phyloP scores from a whole-genome alignment of 305 asterid genomes.

The Striga hermonthica region DNA sequence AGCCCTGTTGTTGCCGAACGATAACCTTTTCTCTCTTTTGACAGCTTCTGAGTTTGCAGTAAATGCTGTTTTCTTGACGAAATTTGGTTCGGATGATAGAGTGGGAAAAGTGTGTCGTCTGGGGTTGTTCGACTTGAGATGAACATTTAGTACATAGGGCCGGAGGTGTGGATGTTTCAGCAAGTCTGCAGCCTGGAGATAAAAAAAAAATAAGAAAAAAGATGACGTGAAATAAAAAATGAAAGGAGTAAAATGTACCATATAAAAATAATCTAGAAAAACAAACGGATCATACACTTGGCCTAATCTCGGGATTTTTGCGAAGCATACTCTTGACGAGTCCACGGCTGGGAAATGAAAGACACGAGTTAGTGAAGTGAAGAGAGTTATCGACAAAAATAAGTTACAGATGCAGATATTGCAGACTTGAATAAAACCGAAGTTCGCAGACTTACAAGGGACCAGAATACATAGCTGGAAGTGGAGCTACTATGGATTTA shows the following conservation, averaged over 20 bases:
- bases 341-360: slow-evolving; percentile 59
- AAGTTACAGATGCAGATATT: background rate
- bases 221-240: background rate
- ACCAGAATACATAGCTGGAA: slow-evolving; percentile 84
- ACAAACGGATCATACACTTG: slow-evolving; percentile 63
- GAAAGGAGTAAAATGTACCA: background rate
- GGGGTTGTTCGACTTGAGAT: slow-evolving; percentile 56
- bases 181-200: slow-evolving; percentile 79
- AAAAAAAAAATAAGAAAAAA: background rate
- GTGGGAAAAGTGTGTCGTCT: slow-evolving; percentile 54
- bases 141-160: slow-evolving; percentile 61
- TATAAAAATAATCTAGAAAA: background rate
- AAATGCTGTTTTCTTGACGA: slow-evolving; percentile 54
- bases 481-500: slow-evolving; percentile 86
- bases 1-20: slow-evolving; percentile 77
- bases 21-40: slow-evolving; percentile 58
- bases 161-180: slow-evolving; percentile 84
- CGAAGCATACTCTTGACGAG: slow-evolving; percentile 93
- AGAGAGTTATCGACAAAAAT: slow-evolving; percentile 9
- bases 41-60: slow-evolving; percentile 41
- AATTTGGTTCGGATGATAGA: slow-evolving; percentile 37
- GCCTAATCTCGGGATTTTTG: slow-evolving; percentile 85
- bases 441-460: slow-evolving; percentile 65
- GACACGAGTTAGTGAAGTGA: slow-evolving; percentile 23
- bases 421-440: slow-evolving; percentile 1